Evolutionary conservation across 441 rosid genomes (phyloP).

Genomic region (Syzygium malaccense): DNA sequence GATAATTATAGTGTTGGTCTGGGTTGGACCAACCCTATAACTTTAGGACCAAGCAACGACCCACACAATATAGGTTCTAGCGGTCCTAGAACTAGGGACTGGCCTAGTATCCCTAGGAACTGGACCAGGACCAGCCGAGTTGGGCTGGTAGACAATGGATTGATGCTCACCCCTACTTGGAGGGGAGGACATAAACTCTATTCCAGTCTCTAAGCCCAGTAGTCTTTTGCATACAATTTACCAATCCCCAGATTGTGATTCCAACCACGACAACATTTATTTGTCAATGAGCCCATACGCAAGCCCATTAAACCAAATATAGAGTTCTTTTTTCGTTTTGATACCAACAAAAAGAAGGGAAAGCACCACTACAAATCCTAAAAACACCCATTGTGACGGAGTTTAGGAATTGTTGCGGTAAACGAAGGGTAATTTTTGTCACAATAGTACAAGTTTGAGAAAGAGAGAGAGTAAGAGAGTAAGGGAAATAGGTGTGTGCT

Average conservation of each 20-base stretch:
- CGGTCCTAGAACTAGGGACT: too few species aligned
- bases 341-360: background rate
- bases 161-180: background rate
- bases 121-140: too few species aligned
- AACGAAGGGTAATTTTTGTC: too few species aligned
- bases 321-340: background rate
- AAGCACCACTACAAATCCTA: background rate
- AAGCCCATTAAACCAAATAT: background rate
- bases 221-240: background rate
- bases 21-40: too few species aligned
- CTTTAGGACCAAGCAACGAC: too few species aligned
- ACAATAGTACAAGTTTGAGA: background rate
- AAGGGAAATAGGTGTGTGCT: conserved; percentile 2
- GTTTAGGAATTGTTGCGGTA: too few species aligned
- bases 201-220: background rate
- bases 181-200: background rate
- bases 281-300: background rate
- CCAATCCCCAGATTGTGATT: background rate
- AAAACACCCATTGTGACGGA: background rate
- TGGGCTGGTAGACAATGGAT: too few species aligned
- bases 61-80: too few species aligned
- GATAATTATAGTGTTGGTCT: too few species aligned
- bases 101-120: too few species aligned
- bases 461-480: background rate
- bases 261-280: background rate